These are phyloP conservation scores for Aspergillus novoparasiticus DNA, from an alignment of 2,329 filamentous ascomycete genomes.

Conservation along the genomic window DNA sequence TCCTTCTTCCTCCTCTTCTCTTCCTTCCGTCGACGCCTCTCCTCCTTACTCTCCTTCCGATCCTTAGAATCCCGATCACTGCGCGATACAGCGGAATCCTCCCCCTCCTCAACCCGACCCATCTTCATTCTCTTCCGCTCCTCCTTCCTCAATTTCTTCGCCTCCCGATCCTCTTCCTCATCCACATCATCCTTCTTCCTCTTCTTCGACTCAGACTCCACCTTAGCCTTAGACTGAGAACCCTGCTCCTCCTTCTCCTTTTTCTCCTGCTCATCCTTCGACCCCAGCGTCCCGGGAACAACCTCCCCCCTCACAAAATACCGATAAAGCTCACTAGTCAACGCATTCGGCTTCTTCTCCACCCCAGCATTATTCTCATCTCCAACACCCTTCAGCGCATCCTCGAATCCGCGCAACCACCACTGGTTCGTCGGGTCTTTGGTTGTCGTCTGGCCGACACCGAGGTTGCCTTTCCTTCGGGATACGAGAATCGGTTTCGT, in stretches of 20 bases:
- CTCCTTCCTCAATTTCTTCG: slow-evolving; percentile 31
- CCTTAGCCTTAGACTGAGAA: slow-evolving; percentile 9
- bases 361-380: slow-evolving; percentile 62
- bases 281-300: slow-evolving; percentile 66
- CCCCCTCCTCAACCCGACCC: slow-evolving; percentile 14
- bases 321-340: slow-evolving; percentile 66
- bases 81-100: slow-evolving; percentile 7
- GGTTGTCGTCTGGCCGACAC: slow-evolving; percentile 75
- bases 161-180: slow-evolving; percentile 34
- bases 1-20: slow-evolving; percentile 24
- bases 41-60: slow-evolving; percentile 28
- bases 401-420: slow-evolving; percentile 96
- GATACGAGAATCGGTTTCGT: slow-evolving; percentile 80
- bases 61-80: slow-evolving; percentile 15
- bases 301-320: slow-evolving; percentile 82
- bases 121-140: slow-evolving; percentile 18
- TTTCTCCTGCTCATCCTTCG: not conserved
- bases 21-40: slow-evolving; percentile 28
- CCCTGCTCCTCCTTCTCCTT: slow-evolving; percentile 11
- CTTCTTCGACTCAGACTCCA: slow-evolving; percentile 23
- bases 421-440: slow-evolving; percentile 75
- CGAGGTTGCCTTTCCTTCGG: slow-evolving; percentile 78
- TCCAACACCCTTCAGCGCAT: slow-evolving; percentile 76
- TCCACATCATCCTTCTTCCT: slow-evolving; percentile 42
- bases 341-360: slow-evolving; percentile 49